Base-by-base conservation (phyloP, 306 rosid genomes). In the Medicago ruthenica region DNA sequence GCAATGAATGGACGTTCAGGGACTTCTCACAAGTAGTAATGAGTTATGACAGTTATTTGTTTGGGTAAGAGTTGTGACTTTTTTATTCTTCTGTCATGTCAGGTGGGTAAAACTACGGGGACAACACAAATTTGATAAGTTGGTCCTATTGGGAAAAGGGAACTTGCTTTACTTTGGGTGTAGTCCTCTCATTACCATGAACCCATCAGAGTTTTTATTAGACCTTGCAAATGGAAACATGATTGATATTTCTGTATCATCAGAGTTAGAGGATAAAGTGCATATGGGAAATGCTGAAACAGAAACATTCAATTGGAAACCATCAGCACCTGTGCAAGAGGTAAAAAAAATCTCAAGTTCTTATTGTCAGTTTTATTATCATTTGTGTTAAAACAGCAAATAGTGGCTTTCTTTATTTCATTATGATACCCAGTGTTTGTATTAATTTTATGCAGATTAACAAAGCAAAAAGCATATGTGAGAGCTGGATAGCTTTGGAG, bases 151-250 rank as follows among this genome's bases (percentile, higher is more conserved):
- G 20, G 99, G 99, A 75, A 96, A 88, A 81, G 99, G 99, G 69
- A 90, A 87, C 78, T 85, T 92, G 83, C 85, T 96, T 68, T 96
- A 89, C 87, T 92, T 90, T 74, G 99, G 99, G 70, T 92, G 98
- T 59, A 83, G 89, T 13, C 98, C 99, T 73, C 90, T 90, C n/a
- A 90, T 96, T 72, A 78, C 99, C 80, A 96, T 92, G 99, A 96
- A 96, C 75, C 99, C 99, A 2, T 97, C 98, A 20, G 98, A 92
- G 79, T 96, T 90, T 84, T 80, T 96, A 83, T 79, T 96, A 12
- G 99, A 96, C 88, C 96, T 96, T 71, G 97, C 99, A 31, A 96
- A 96, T 61, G 99, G 99, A 71, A 96, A 92, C 80, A 50, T 89
- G 44, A 86, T 77, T 20, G 99, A 92, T 73, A 93, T 90, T 69